Conservation (phyloP, 768 basidiomycete genomes). For the Paxillus ammoniavirescens region DNA sequence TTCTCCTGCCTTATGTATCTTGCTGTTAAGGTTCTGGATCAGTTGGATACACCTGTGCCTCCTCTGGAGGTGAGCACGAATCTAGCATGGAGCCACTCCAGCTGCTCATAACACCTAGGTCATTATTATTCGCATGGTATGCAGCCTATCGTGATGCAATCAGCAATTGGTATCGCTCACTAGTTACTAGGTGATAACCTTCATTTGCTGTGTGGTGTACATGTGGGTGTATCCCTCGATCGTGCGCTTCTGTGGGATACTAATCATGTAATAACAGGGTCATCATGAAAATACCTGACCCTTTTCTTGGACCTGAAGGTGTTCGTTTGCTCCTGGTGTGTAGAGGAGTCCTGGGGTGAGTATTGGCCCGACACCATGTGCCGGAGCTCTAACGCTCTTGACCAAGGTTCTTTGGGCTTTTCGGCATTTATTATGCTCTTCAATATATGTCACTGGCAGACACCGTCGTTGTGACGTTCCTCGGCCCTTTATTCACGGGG, state of each 20-base stretch:
- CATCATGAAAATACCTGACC: no score
- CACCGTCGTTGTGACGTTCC: slow-evolving; percentile 73
- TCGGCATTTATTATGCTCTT: slow-evolving; percentile 43
- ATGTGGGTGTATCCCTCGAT: slow-evolving; percentile 42
- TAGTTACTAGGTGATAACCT: slow-evolving; percentile 43
- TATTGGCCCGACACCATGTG: no score
- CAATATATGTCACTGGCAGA: slow-evolving; percentile 63
- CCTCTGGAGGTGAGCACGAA: slow-evolving; percentile 46
- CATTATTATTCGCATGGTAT: slow-evolving; percentile 59
- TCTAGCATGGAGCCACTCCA: background rate
- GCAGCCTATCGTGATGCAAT: slow-evolving; percentile 5
- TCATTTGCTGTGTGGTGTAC: slow-evolving; percentile 48
- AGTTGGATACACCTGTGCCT: slow-evolving; percentile 55
- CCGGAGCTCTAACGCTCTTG: no score
- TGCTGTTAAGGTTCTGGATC: slow-evolving; percentile 59
- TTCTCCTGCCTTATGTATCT: slow-evolving; percentile 63
- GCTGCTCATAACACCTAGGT: slow-evolving; percentile 32
- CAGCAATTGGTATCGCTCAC: background rate
- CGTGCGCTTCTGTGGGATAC: slow-evolving; percentile 40
- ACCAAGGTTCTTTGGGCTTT: no score
- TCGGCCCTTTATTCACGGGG: slow-evolving; percentile 64
- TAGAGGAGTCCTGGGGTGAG: no score
- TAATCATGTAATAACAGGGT: no score
- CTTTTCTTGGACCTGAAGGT: no score
- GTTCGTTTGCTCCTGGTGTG: no score